Evolutionary conservation across 495 filamentous ascomycete species (phyloP), one percentile per base, ranked within the genome.

Genomic region (Hyphodiscus hymeniophilus): DNA sequence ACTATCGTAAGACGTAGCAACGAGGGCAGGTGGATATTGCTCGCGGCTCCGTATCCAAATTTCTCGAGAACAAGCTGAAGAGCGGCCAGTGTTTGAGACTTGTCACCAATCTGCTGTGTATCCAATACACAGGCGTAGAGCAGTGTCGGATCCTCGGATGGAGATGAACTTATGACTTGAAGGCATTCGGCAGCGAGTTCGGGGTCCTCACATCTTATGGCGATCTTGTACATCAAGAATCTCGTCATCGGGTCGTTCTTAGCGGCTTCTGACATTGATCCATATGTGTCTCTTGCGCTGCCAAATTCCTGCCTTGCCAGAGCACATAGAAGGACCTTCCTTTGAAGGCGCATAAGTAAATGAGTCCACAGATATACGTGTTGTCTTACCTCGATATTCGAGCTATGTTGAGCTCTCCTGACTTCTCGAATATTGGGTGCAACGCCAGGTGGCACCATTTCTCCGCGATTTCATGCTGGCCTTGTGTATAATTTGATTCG

Each of bases 91-190:
- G 80, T 76, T 45, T 78, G 69, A 7, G 54, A 48, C 22, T 74
- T 78, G 50, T 87, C 74, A 2, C 82, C 80, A 1, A 65, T 60
- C 54, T 80, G 68, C 33, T 89, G 79, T 3, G 88, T 83, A 55
- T 91, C 87, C 2, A 84, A 63, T 47, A 82, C 80, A 54, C 88
- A 92, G 0, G 87, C 84, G 42, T 85, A 84, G 6, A 94, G 70
- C 45, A 84, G 76, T 20, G 63, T 70, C 7, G 73, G 67, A 45
- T 81, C 71, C 35, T 77, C 71, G 5, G 69, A 60, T 0, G 70
- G 65, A 20, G 63, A 50, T 33, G 67, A 60, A 31, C 61, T 70
- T 22, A 91, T 65, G 1, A 54, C 57, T 32, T 77, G 60, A 21
- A 88, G 72, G 44, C 77, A 81, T 28, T 73, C 62, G 26, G 65